A percentile compares a stretch with the other conserved stretches of the same genome.
phyloP scores from a whole-genome alignment of 208 protist species.

The Acanthamoeba healyi region DNA sequence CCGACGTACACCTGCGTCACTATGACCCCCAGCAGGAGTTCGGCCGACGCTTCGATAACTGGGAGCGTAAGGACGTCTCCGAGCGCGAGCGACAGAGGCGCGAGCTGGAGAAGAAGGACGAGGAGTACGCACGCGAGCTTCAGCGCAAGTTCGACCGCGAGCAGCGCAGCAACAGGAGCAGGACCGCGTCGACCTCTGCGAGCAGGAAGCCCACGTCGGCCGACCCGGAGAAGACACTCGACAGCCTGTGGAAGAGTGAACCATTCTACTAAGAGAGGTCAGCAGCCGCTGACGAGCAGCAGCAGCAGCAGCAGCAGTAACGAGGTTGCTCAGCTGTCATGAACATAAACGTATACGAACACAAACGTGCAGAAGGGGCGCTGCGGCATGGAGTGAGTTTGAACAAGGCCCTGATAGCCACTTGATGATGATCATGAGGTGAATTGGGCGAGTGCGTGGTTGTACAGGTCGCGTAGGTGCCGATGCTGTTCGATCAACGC shows the following conservation, averaged over 20 bases:
- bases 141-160: constrained; percentile 42
- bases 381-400: neutral
- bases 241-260: constrained; percentile 6
- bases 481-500: neutral
- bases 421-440: too few species aligned
- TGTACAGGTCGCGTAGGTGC: constrained; percentile 2
- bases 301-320: neutral
- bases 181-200: too few species aligned
- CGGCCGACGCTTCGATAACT: neutral
- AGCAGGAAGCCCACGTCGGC: neutral
- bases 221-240: constrained; percentile 20
- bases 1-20: constrained; percentile 14
- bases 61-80: neutral
- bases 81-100: neutral
- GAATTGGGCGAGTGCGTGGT: neutral
- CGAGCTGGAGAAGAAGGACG: neutral
- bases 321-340: neutral
- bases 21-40: neutral
- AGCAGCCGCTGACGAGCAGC: too few species aligned
- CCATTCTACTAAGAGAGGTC: neutral
- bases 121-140: constrained; percentile 11
- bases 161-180: neutral
- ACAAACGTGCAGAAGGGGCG: too few species aligned
- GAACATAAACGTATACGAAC: neutral
- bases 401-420: too few species aligned